Percentiles rank a stretch among this genome's conserved stretches.
Evolutionary conservation across 768 basidiomycete species (phyloP).

Genomic region (Neoboletus magnificus): DNA sequence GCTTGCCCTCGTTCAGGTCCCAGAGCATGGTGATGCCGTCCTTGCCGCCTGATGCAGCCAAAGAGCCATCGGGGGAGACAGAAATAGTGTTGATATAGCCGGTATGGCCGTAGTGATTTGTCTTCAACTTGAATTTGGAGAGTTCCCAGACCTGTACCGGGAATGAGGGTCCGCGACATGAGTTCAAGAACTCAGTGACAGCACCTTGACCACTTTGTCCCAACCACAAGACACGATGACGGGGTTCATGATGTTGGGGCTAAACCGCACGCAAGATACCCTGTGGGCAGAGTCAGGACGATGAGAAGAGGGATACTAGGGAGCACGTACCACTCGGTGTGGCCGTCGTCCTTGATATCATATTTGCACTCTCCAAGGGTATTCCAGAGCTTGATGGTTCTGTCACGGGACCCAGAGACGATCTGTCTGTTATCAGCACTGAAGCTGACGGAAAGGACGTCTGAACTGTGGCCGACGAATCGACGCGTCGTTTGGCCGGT

Average conservation of each 20-base stretch:
- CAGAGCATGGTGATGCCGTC: conserved; percentile 99
- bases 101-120: conserved; percentile 99
- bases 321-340: conserved; percentile 79
- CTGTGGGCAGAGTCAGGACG: conserved; percentile 36
- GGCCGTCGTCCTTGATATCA: conserved; percentile 98
- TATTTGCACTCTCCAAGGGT: conserved; percentile 99
- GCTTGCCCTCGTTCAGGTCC: conserved; percentile 99
- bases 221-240: conserved; percentile 99
- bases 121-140: conserved; percentile 99
- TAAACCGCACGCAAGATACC: conserved; percentile 99
- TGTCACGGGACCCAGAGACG: conserved; percentile 96
- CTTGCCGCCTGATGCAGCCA: conserved; percentile 98
- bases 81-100: conserved; percentile 99
- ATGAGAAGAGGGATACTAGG: neutral
- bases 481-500: conserved; percentile 93
- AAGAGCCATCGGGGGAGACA: conserved; percentile 97
- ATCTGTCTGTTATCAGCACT: conserved; percentile 99
- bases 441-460: conserved; percentile 99
- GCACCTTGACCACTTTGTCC: conserved; percentile 99
- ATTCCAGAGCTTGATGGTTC: conserved; percentile 99
- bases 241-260: conserved; percentile 94
- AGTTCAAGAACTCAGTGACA: conserved; percentile 22
- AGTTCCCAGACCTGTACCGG: conserved; percentile 95
- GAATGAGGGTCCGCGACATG: conserved; percentile 5
- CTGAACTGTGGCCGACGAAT: conserved; percentile 97